Evolutionary conservation across 345 rosid genomes (phyloP).

Genomic region (Erodium maritimum): DNA sequence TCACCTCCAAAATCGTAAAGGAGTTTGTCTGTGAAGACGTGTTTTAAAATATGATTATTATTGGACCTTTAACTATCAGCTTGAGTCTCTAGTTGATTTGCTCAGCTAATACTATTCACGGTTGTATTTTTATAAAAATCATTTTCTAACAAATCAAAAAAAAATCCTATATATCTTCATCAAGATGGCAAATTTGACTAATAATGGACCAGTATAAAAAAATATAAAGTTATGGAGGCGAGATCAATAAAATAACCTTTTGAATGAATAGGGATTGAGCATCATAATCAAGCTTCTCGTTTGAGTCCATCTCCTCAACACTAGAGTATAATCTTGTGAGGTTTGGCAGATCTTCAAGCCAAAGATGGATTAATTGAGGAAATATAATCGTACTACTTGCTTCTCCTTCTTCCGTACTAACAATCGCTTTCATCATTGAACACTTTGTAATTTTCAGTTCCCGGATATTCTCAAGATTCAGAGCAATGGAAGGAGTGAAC

Average conservation of each 20-base stretch:
- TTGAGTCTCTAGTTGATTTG: too few relatives aligned
- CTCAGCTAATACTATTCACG: too few relatives aligned
- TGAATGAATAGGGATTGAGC: neutral
- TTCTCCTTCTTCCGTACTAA: neutral
- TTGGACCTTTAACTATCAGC: too few relatives aligned
- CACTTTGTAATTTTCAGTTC: neutral
- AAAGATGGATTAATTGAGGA: neutral
- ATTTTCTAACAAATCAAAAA: too few relatives aligned
- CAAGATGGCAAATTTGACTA: too few relatives aligned
- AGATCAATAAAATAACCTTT: neutral
- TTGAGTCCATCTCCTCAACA: neutral
- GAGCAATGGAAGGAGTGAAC: slow-evolving; percentile 11
- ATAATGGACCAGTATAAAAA: too few relatives aligned
- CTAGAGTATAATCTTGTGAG: slow-evolving; percentile 5
- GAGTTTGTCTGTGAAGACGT: too few relatives aligned
- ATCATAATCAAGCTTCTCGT: neutral
- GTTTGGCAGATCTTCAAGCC: neutral
- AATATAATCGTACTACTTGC: slow-evolving; percentile 1
- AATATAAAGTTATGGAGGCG: neutral
- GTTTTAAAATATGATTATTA: too few relatives aligned
- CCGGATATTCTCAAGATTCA: slow-evolving; percentile 4
- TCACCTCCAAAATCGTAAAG: too few relatives aligned
- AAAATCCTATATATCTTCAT: too few relatives aligned
- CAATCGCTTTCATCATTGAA: slow-evolving; percentile 6
- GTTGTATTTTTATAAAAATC: too few relatives aligned